Conservation (phyloP, 192 early-diverging fungal species). For the Glomus cerebriforme region DNA sequence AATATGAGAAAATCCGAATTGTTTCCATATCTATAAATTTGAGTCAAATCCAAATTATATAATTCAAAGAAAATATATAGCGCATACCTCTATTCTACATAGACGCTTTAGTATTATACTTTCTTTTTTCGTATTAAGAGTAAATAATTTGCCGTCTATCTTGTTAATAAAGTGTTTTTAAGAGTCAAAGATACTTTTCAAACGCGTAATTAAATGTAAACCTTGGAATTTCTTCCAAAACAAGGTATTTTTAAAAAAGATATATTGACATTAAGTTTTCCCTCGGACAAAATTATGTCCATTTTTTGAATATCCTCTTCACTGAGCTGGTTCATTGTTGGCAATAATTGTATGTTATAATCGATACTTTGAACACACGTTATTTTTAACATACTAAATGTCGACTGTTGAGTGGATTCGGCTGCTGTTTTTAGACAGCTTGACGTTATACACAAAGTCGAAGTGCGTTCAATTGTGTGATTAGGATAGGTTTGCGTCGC, state of each 20-base stretch:
- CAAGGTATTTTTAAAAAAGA: background rate
- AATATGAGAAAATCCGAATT: slow-evolving; percentile 30
- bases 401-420: background rate
- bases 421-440: background rate
- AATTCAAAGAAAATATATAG: background rate
- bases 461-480: slow-evolving; percentile 17
- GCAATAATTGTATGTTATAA: slow-evolving; percentile 11
- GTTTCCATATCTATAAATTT: slow-evolving; percentile 22
- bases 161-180: slow-evolving; percentile 27
- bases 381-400: slow-evolving; percentile 19
- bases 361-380: slow-evolving; percentile 21
- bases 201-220: background rate
- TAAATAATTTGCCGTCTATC: slow-evolving; percentile 29
- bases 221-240: background rate
- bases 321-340: background rate
- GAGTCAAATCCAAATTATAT: background rate
- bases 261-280: slow-evolving; percentile 21
- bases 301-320: slow-evolving; percentile 23
- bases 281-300: slow-evolving; percentile 4
- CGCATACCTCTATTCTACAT: slow-evolving; percentile 14
- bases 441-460: slow-evolving; percentile 15
- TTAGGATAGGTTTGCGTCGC: slow-evolving; percentile 25
- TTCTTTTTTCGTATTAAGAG: slow-evolving; percentile 27
- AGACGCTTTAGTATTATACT: slow-evolving; percentile 27
- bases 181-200: background rate